phyloP scores from a whole-genome alignment of 495 filamentous ascomycete species.

The Cryomyces antarcticus region DNA sequence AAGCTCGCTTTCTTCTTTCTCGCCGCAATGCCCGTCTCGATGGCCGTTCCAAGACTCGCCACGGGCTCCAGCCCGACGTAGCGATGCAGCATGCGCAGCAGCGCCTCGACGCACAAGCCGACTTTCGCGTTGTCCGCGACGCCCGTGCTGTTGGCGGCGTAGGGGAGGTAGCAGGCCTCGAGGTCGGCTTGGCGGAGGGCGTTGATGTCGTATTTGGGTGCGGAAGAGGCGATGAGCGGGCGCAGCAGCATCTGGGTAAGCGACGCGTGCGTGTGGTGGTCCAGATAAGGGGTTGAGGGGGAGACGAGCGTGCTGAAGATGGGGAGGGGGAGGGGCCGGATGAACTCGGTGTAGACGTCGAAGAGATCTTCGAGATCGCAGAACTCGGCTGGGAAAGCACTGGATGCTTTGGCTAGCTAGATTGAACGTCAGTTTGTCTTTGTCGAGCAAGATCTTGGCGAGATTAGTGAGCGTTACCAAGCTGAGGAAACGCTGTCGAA shows the following conservation, averaged over 20 bases:
- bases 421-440: background rate
- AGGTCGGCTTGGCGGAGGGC: slow-evolving; percentile 26
- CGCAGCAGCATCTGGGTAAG: slow-evolving; percentile 45
- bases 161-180: slow-evolving; percentile 50
- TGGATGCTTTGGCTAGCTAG: slow-evolving; percentile 27
- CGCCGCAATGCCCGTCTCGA: slow-evolving; percentile 41
- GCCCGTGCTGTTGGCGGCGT: slow-evolving; percentile 38
- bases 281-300: slow-evolving; percentile 21
- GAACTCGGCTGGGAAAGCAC: slow-evolving; percentile 19
- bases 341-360: slow-evolving; percentile 40
- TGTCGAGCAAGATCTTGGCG: background rate
- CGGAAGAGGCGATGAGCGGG: slow-evolving; percentile 35
- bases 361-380: slow-evolving; percentile 38
- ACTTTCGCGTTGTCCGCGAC: slow-evolving; percentile 63
- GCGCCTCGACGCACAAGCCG: slow-evolving; percentile 50
- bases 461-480: slow-evolving; percentile 12
- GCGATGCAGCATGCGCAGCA: slow-evolving; percentile 39
- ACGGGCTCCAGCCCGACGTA: slow-evolving; percentile 23
- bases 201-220: slow-evolving; percentile 25
- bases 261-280: slow-evolving; percentile 29
- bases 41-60: slow-evolving; percentile 25
- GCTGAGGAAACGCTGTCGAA: slow-evolving; percentile 21
- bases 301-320: slow-evolving; percentile 55
- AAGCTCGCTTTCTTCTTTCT: slow-evolving; percentile 33
- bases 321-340: slow-evolving; percentile 44